These are phyloP conservation scores for Chimonanthus salicifolius DNA, from an alignment of 164 flowering plant species.

Conservation along the genomic window DNA sequence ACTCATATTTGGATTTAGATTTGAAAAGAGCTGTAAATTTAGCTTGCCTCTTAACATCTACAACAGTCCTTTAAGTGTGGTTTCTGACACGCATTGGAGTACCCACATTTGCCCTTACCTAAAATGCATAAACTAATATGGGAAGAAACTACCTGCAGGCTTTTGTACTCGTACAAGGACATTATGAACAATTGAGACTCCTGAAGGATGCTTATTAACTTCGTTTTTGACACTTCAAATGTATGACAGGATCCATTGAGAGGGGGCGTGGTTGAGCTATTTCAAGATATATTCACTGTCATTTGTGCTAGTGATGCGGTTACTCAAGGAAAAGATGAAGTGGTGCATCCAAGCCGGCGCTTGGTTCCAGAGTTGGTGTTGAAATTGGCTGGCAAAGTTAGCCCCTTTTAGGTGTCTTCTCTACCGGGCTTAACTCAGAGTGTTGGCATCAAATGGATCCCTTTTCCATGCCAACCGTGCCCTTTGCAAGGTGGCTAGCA, in stretches of 20 bases:
- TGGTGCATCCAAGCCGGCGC: constrained; percentile 57
- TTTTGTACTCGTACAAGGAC: neutral
- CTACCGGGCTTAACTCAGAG: neutral
- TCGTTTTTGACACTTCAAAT: neutral
- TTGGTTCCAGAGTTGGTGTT: constrained; percentile 80
- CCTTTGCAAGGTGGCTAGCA: no score
- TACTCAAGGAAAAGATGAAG: constrained; percentile 48
- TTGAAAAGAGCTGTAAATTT: no score
- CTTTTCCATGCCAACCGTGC: no score
- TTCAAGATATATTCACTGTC: constrained; percentile 48
- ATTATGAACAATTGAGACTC: neutral
- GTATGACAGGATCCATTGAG: constrained; percentile 80
- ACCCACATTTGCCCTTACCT: neutral
- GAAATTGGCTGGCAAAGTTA: constrained; percentile 53
- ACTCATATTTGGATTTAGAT: no score
- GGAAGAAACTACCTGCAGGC: neutral
- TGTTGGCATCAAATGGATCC: neutral
- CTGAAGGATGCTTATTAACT: neutral
- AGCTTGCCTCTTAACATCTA: neutral
- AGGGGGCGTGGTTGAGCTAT: constrained; percentile 76
- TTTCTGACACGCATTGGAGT: neutral
- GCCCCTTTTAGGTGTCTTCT: constrained; percentile 57
- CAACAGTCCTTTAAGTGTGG: neutral
- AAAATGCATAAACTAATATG: neutral
- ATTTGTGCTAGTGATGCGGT: constrained; percentile 60